These are phyloP conservation scores for Amanita phalloides DNA, from an alignment of 768 basidiomycete genomes.

Conservation along the genomic window DNA sequence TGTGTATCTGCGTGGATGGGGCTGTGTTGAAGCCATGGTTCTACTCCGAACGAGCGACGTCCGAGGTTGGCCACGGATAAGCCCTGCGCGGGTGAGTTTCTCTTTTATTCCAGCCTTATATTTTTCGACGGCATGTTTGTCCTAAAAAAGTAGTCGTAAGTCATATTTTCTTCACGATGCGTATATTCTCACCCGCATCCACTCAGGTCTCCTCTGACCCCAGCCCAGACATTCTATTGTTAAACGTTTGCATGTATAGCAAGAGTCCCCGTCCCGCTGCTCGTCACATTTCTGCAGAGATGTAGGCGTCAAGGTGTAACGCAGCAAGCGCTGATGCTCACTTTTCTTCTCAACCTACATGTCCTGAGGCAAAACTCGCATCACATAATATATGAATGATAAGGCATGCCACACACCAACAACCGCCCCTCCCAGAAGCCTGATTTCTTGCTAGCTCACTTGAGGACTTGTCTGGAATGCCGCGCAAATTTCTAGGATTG, in stretches of 20 bases:
- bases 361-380: conserved; percentile 40
- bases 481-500: conserved; percentile 20
- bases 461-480: conserved; percentile 37
- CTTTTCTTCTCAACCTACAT: conserved; percentile 75
- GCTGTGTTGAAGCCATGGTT: background rate
- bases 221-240: conserved; percentile 79
- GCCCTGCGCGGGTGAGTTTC: conserved; percentile 63
- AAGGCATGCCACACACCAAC: conserved; percentile 46
- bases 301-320: conserved; percentile 5
- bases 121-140: conserved; percentile 70
- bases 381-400: conserved; percentile 5
- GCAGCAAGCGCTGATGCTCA: conserved; percentile 18
- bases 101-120: conserved; percentile 83
- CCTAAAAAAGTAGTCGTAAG: conserved; percentile 29
- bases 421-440: conserved; percentile 61
- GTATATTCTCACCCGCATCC: conserved; percentile 58
- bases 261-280: conserved; percentile 70
- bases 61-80: conserved; percentile 77
- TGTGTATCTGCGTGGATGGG: conserved; percentile 9
- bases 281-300: conserved; percentile 75
- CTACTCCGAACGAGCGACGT: conserved; percentile 18
- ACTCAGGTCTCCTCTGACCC: conserved; percentile 79
- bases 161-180: background rate
- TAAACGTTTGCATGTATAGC: conserved; percentile 70
- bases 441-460: conserved; percentile 41